phyloP scores from a whole-genome alignment of 805 yeast genomes.

The Saccharomycopsis sp. region DNA sequence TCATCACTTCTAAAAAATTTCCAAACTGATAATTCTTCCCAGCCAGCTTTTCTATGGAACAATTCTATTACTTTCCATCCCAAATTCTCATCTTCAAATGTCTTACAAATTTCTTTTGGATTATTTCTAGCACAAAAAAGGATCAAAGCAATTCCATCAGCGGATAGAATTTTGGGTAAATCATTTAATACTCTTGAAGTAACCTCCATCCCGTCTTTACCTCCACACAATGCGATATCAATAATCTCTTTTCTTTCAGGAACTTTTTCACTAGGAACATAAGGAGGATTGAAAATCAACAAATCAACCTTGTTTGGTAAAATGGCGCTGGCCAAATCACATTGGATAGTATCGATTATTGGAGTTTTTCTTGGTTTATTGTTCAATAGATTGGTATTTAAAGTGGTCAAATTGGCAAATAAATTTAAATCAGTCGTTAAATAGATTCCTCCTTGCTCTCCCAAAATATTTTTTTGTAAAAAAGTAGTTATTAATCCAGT shows the following conservation, averaged over 20 bases:
- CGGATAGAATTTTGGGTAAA: conserved; percentile 42
- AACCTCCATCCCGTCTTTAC: conserved; percentile 80
- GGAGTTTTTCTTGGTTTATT: conserved; percentile 7
- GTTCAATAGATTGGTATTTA: conserved; percentile 31
- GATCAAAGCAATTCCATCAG: conserved; percentile 70
- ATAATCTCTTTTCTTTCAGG: conserved; percentile 55
- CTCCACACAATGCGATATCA: conserved; percentile 86
- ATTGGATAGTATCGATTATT: conserved; percentile 42
- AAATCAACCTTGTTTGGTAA: conserved; percentile 46
- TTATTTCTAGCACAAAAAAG: conserved; percentile 86
- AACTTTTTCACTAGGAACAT: conserved; percentile 78
- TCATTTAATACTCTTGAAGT: conserved; percentile 50
- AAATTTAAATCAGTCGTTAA: conserved; percentile 77
- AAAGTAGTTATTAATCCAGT: conserved; percentile 85
- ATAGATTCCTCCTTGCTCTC: conserved; percentile 33
- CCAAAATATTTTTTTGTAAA: conserved; percentile 46
- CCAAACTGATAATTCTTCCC: conserved; percentile 83
- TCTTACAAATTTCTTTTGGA: conserved; percentile 48
- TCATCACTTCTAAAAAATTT: too few species aligned
- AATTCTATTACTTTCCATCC: conserved; percentile 46
- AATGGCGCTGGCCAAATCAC: conserved; percentile 45
- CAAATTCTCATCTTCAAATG: conserved; percentile 29
- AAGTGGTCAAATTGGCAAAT: conserved; percentile 52
- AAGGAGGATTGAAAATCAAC: conserved; percentile 89
- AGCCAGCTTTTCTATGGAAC: conserved; percentile 75